Base-by-base conservation (phyloP, 2,329 filamentous ascomycete species). In the Amesomyces nigricolor region DNA sequence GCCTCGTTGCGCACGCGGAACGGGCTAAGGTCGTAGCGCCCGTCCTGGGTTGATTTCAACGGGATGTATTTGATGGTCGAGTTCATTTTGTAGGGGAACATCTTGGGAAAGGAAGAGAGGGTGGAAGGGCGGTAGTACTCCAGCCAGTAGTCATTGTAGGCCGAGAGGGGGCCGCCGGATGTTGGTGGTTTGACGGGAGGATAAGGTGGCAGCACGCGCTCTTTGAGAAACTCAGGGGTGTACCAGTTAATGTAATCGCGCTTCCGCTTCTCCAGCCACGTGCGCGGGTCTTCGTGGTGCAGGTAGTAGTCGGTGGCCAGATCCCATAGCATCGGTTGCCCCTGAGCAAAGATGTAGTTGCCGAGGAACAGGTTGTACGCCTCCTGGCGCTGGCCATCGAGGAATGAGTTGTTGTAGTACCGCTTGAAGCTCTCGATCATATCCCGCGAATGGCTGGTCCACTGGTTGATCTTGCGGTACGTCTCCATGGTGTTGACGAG, bases 371-470 rank as follows among this genome's bases (percentile, higher is more conserved):
- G 77, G 63, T 99, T 99, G 71, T 97, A 97, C 0, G 94, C 94
- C 71, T 99, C 94, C 71, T 99, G 94, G 32, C 94, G 85, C 68
- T 99, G 94, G n/a, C 88, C 91, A 70, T 99, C 94, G 8, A 99
- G 80, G 69, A 99, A 99, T 0, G 92, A 65, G 67, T 99, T 99
- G 73, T 97, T 96, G 71, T 99, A 99, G 70, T 97, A 99, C 29
- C 94, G 83, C 71, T 97, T 99, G 76, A 99, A 96, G 69, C 90
- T 96, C 73, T 99, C 94, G 19, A 99, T 91, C 92, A 99, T 97
- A 70, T 99, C 94, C 62, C 94, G 82, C 2, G 92, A 96, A 70
- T 96, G 91, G 64, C 90, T 96, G 22, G 91, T 95, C 94, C 94
- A 99, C 69, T 97, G 92, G 63, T 97, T 97, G 69, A 96, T 95